Conservation (phyloP, 164 flowering plant genomes). For the Umbilicus rupestris region DNA sequence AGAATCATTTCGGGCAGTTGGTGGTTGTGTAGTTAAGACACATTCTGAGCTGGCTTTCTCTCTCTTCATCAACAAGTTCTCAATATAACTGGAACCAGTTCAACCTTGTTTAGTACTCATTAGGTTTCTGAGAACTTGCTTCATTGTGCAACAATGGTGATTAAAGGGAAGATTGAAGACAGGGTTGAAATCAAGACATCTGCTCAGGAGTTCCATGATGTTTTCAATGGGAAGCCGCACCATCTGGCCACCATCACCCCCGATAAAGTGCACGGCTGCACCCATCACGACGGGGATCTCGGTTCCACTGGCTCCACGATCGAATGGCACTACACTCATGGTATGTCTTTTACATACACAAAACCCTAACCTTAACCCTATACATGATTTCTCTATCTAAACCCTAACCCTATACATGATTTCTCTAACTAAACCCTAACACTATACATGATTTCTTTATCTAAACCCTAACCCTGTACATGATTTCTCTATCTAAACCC, state of each 20-base stretch:
- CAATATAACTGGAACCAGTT: too few species aligned
- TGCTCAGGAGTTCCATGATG: constrained; percentile 5
- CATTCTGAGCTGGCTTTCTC: too few species aligned
- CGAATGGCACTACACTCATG: constrained; percentile 6
- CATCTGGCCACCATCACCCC: constrained; percentile 5
- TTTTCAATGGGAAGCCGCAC: constrained; percentile 1
- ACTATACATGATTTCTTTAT: not conserved
- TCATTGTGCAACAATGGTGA: not conserved
- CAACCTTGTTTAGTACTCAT: too few species aligned
- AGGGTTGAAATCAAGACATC: constrained; percentile 1
- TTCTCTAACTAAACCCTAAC: not conserved
- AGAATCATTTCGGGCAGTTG: too few species aligned
- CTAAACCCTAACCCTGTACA: not conserved
- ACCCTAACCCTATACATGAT: not conserved
- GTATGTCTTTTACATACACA: not conserved
- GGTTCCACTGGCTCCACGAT: not conserved
- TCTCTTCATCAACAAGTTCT: too few species aligned
- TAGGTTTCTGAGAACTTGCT: too few species aligned
- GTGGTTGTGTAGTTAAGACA: too few species aligned
- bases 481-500: not conserved
- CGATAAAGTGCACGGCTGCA: not conserved
- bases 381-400: too few species aligned
- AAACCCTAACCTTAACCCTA: not conserved
- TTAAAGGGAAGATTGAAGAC: not conserved
- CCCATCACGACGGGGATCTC: not conserved